A percentile compares a stretch with the other conserved stretches of the same genome.
These are phyloP conservation scores for Aspergillus sp. DNA, from an alignment of 2,329 filamentous ascomycete species.

Conservation along the genomic window DNA sequence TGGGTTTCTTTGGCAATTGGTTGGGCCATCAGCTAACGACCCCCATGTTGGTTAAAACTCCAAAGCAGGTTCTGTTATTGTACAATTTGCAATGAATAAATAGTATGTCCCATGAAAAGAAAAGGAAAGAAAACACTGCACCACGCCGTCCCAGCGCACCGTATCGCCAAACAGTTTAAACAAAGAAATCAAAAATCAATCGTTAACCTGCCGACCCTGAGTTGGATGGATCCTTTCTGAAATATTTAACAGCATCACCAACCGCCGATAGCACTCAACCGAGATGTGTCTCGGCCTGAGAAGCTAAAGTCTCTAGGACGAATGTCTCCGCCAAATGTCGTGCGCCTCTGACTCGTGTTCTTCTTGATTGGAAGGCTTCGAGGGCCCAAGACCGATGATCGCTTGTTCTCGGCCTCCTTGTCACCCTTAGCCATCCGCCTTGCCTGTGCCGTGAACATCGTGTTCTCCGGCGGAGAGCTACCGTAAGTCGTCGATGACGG, in stretches of 20 bases:
- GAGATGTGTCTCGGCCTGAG: conserved; percentile 38
- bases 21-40: background rate
- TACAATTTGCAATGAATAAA: conserved; percentile 26
- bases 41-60: background rate
- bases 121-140: conserved; percentile 12
- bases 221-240: conserved; percentile 22
- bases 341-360: conserved; percentile 42
- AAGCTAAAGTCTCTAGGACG: conserved; percentile 40
- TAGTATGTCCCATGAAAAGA: conserved; percentile 24
- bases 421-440: conserved; percentile 65
- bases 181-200: conserved; percentile 20
- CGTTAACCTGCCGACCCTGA: conserved; percentile 17
- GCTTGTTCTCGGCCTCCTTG: conserved; percentile 56
- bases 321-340: conserved; percentile 43
- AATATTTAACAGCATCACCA: conserved; percentile 32
- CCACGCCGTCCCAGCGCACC: conserved; percentile 26
- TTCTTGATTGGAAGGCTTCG: conserved; percentile 61
- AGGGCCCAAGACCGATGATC: conserved; percentile 61
- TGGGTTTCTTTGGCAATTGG: background rate
- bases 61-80: conserved; percentile 25
- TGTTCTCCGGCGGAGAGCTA: conserved; percentile 58
- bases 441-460: conserved; percentile 66
- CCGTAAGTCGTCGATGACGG: conserved; percentile 50
- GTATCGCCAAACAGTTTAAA: conserved; percentile 17
- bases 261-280: conserved; percentile 39